Evolutionary conservation across 2,329 filamentous ascomycete species (phyloP).

Genomic region (Fusarium sp.): DNA sequence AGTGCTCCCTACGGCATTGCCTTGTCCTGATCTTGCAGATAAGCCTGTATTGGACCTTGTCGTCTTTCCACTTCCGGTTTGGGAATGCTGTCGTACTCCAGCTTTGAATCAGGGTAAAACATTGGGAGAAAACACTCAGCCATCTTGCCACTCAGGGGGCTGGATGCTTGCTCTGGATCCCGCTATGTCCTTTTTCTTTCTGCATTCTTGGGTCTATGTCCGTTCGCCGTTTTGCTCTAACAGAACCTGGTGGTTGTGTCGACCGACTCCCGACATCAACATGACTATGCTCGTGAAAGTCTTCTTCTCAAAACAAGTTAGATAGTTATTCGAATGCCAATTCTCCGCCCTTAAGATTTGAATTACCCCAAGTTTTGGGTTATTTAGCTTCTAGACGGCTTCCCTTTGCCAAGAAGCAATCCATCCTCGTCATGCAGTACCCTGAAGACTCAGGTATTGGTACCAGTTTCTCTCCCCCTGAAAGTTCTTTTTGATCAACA

Average conservation of each 20-base stretch:
- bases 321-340: not conserved
- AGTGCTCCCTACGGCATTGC: constrained; percentile 21
- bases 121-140: constrained; percentile 10
- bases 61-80: constrained; percentile 12
- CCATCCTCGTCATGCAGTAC: constrained; percentile 12
- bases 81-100: constrained; percentile 1
- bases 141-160: constrained; percentile 28
- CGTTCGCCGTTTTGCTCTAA: constrained; percentile 25
- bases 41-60: constrained; percentile 15
- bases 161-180: constrained; percentile 1
- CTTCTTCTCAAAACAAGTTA: not conserved
- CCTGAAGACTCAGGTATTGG: constrained; percentile 36
- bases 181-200: not conserved
- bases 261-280: constrained; percentile 17
- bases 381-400: not conserved
- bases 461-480: constrained; percentile 22
- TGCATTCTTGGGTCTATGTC: constrained; percentile 15
- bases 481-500: constrained; percentile 16
- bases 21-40: constrained; percentile 18
- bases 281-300: not conserved
- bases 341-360: not conserved
- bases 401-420: constrained; percentile 14
- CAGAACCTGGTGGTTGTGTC: constrained; percentile 19
- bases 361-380: not conserved
- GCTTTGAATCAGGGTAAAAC: constrained; percentile 5